Conservation (phyloP, 2,329 filamentous ascomycete genomes). For the Diplodia sapinea region DNA sequence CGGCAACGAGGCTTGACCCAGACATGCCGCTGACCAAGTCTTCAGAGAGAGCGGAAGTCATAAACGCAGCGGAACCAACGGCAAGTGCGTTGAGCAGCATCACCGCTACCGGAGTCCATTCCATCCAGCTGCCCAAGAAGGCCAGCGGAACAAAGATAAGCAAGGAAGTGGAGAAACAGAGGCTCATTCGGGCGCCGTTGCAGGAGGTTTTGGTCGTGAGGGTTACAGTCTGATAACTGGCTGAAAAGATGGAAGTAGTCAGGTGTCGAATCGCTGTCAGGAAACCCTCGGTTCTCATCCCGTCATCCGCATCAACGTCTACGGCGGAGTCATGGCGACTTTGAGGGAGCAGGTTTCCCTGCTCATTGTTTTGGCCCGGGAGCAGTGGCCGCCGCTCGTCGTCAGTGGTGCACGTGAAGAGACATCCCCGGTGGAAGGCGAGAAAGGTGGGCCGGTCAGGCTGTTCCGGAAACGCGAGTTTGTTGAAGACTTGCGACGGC, state of each 20-base stretch:
- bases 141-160: background rate
- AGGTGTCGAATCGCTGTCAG: background rate
- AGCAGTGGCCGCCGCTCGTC: background rate
- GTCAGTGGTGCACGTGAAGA: background rate
- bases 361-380: background rate
- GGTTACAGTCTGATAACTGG: background rate
- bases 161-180: background rate
- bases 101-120: background rate
- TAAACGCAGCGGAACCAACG: background rate
- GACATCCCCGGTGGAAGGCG: background rate
- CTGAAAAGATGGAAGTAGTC: background rate
- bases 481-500: background rate
- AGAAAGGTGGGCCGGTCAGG: background rate
- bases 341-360: background rate
- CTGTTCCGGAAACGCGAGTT: background rate
- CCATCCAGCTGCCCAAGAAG: background rate
- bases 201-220: background rate
- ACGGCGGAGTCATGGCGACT: background rate
- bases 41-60: conserved; percentile 2
- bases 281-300: background rate
- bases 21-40: background rate
- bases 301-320: background rate
- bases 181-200: background rate
- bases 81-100: conserved; percentile 3
- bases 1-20: background rate